phyloP scores from a whole-genome alignment of 2,329 filamentous ascomycete genomes.

The Nigrospora oryzae region DNA sequence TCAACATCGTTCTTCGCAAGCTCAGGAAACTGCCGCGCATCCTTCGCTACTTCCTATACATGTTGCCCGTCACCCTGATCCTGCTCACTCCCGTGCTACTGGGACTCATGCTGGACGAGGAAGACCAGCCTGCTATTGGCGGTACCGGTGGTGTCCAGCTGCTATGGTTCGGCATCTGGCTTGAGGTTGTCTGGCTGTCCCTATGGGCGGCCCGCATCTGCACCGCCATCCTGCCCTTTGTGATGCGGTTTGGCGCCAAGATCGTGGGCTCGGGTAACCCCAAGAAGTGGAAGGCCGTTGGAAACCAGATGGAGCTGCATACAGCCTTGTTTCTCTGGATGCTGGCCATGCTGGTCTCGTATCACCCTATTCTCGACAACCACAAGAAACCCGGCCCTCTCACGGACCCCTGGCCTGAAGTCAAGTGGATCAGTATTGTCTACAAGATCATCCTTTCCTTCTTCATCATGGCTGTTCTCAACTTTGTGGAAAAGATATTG shows the following conservation, averaged over 20 bases:
- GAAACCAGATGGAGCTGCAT: conserved; percentile 75
- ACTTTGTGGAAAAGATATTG: conserved; percentile 85
- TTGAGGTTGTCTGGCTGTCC: conserved; percentile 87
- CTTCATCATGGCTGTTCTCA: conserved; percentile 73
- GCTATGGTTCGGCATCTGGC: conserved; percentile 91
- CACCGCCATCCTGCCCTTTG: conserved; percentile 39
- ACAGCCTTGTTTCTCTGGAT: conserved; percentile 88
- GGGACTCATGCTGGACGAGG: conserved; percentile 45
- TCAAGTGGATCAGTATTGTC: conserved; percentile 65
- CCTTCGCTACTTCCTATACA: conserved; percentile 66
- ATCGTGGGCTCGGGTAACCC: conserved; percentile 73
- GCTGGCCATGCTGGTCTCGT: conserved; percentile 78
- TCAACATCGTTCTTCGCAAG: conserved; percentile 56
- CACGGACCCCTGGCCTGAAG: conserved; percentile 36
- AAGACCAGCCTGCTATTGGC: conserved; percentile 40
- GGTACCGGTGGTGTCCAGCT: conserved; percentile 67
- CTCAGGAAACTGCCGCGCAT: conserved; percentile 44
- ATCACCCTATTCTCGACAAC: conserved; percentile 68
- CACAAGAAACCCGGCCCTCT: conserved; percentile 33
- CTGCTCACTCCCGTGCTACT: conserved; percentile 62
- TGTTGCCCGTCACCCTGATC: conserved; percentile 53
- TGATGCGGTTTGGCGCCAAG: conserved; percentile 49
- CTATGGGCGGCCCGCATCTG: conserved; percentile 66
- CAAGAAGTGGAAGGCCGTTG: conserved; percentile 91
- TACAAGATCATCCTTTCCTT: conserved; percentile 81